Base-by-base conservation (phyloP, 2,329 filamentous ascomycete species). In the Aspergillus luchuensis region DNA sequence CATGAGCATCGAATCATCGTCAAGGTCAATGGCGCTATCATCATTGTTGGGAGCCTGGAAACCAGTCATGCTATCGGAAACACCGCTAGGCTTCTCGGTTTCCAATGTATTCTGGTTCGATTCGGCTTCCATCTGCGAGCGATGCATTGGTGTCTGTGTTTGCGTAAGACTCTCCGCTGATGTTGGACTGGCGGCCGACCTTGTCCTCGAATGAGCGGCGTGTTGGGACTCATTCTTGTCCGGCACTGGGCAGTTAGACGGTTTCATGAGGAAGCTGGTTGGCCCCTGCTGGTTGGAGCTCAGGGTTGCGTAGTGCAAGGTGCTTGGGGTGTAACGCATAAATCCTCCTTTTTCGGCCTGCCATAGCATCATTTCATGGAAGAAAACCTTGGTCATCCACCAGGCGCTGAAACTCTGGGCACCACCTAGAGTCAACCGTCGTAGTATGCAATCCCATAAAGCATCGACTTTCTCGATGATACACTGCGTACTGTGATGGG, bases 281-380 rank as follows among this genome's bases (percentile, higher is more conserved):
- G 67, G 54, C 2, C 58, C 63, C 8, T 67, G 49, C 23, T 67
- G 67, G 58, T 75, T 67, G 0, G 65, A 45, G 6, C 63, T 66
- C 49, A 73, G 66, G 1, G 59, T 64, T 19, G 70, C 66, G 45
- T 64, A 69, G 49, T 72, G 73, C 52, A 76, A 60, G 23, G 72
- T 71, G 47, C 69, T 71, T 2, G 78, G 78, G 2, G 76, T 75
- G 63, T 82, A 81, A 33, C 82, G 82, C 80, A 97, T 88, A 72
- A 97, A 97, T 0, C 94, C 94, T 54, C 93, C 94, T 69, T 93
- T 89, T 70, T 96, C 92, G 0, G 91, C 92, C 67, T 97, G 82
- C 84, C 96, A 97, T 59, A 90, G 84, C 53, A 92, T 87, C 91
- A 96, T 96, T 78, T 98, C 94, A 71, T 97, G 93, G 56, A 97